phyloP scores from a whole-genome alignment of 2,329 filamentous ascomycete species.

The Juglanconis oblonga region DNA sequence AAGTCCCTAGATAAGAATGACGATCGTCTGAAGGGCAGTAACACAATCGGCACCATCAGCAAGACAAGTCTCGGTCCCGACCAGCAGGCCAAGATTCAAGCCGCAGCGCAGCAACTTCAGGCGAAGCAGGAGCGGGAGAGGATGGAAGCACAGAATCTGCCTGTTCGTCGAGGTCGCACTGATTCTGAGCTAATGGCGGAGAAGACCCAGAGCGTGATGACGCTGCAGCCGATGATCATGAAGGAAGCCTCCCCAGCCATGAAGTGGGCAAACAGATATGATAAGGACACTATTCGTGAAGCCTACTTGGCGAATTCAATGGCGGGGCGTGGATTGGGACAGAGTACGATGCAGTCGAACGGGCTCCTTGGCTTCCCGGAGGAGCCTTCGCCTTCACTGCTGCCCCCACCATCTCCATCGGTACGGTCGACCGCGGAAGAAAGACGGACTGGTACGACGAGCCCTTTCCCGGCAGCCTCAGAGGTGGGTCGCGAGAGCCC shows the following conservation, averaged over 20 bases:
- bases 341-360: constrained; percentile 28
- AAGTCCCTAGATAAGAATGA: constrained; percentile 47
- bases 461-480: constrained; percentile 5
- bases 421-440: constrained; percentile 28
- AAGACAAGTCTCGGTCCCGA: constrained; percentile 85
- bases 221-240: constrained; percentile 78
- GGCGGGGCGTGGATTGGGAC: constrained; percentile 63
- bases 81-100: constrained; percentile 89
- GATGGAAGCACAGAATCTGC: constrained; percentile 26
- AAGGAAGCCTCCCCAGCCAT: constrained; percentile 88
- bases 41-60: constrained; percentile 48
- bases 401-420: constrained; percentile 24
- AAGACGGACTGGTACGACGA: neutral
- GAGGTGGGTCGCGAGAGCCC: constrained; percentile 35
- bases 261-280: constrained; percentile 96
- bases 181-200: constrained; percentile 55
- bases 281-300: constrained; percentile 80
- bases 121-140: constrained; percentile 63
- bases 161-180: constrained; percentile 47
- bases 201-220: constrained; percentile 89
- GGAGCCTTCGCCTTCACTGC: constrained; percentile 34
- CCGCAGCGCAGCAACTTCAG: constrained; percentile 81
- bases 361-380: constrained; percentile 26
- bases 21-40: constrained; percentile 38
- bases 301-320: constrained; percentile 76